phyloP scores from a whole-genome alignment of 2,329 filamentous ascomycete species.

The Sporothrix brasiliensis region DNA sequence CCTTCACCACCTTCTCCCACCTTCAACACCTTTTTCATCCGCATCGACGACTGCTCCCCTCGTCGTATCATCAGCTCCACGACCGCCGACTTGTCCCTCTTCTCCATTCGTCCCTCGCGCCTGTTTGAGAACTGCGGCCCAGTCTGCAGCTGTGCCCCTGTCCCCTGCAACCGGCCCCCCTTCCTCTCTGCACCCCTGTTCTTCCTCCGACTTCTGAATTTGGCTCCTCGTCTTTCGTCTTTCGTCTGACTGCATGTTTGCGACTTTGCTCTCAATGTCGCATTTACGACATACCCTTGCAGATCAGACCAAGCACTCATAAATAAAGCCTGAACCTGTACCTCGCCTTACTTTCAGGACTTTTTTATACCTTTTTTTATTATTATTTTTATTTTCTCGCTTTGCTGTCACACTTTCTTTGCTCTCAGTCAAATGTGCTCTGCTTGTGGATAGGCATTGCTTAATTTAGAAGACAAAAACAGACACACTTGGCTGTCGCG shows the following conservation, averaged over 20 bases:
- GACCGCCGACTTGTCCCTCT: constrained; percentile 1
- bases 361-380: not conserved
- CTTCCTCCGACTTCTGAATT: not conserved
- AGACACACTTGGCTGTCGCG: not conserved
- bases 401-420: not conserved
- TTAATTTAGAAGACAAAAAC: not conserved
- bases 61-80: constrained; percentile 1
- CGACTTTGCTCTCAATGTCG: constrained; percentile 1
- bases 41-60: not conserved
- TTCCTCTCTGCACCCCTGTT: not conserved
- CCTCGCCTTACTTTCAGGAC: constrained; percentile 1
- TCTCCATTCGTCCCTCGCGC: constrained; percentile 17
- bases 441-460: not conserved
- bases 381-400: not conserved
- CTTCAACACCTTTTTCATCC: not conserved
- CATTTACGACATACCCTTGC: constrained; percentile 14
- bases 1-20: too few relatives aligned
- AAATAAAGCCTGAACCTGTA: constrained; percentile 25
- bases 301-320: constrained; percentile 27
- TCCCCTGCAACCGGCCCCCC: constrained; percentile 19
- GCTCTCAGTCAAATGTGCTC: not conserved
- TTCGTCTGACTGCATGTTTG: constrained; percentile 25
- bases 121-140: constrained; percentile 22
- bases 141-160: constrained; percentile 11
- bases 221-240: not conserved